Evolutionary conservation across 352 stramenopile species (phyloP).

Genomic region (Globisporangium megalacanthum): DNA sequence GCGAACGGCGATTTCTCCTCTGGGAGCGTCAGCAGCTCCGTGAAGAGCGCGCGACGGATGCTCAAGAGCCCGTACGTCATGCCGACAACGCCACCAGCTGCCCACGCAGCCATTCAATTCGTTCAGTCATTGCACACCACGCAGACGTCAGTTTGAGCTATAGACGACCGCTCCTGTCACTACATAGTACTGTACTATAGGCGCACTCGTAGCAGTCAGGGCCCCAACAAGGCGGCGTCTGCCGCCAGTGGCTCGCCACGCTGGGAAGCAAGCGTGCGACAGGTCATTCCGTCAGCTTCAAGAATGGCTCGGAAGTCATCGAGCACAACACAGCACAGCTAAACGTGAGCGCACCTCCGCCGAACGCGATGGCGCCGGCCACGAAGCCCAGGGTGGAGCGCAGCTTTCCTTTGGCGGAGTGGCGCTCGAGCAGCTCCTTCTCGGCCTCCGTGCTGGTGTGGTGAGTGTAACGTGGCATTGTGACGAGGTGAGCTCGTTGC

Average conservation of each 20-base stretch:
- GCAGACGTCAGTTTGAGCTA: too few species aligned
- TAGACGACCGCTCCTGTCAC: too few species aligned
- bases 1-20: conserved; percentile 33
- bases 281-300: too few species aligned
- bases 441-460: conserved; percentile 46
- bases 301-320: background rate
- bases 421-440: conserved; percentile 51
- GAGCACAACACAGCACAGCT: background rate
- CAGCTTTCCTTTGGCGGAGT: conserved; percentile 38
- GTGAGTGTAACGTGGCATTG: too few species aligned
- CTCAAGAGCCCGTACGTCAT: conserved; percentile 31
- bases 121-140: too few species aligned
- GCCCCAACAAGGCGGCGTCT: conserved; percentile 27
- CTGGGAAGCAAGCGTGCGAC: background rate
- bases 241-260: conserved; percentile 43
- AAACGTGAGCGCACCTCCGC: conserved; percentile 14
- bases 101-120: background rate
- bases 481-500: too few species aligned
- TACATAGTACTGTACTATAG: too few species aligned
- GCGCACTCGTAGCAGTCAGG: conserved; percentile 39
- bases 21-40: conserved; percentile 33
- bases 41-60: conserved; percentile 28
- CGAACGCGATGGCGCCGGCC: conserved; percentile 22
- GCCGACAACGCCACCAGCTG: conserved; percentile 24
- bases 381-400: conserved; percentile 38